Conservation (phyloP, 1,139 yeast species). For the Suhomyces ambrosiae region DNA sequence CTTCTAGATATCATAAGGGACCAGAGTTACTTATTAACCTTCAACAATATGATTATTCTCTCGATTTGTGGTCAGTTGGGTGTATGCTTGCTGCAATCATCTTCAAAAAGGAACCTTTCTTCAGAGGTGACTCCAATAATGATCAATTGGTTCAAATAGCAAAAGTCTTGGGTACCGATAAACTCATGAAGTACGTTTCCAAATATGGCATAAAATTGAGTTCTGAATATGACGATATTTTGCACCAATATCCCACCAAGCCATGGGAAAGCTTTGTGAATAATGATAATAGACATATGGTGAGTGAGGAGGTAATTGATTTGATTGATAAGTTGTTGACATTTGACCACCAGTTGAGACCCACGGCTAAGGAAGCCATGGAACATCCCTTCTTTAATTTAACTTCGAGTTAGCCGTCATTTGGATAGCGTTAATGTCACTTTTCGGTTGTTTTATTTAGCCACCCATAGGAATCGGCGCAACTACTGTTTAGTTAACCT, state of each 20-base stretch:
- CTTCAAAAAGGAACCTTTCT: conserved; percentile 76
- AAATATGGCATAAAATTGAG: conserved; percentile 66
- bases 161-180: conserved; percentile 73
- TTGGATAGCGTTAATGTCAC: too few relatives aligned
- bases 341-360: conserved; percentile 73
- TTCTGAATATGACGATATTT: conserved; percentile 64
- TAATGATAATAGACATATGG: conserved; percentile 53
- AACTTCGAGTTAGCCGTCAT: conserved; percentile 3
- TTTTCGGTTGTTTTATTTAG: too few relatives aligned
- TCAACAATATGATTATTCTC: conserved; percentile 75
- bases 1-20: conserved; percentile 79
- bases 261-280: conserved; percentile 67
- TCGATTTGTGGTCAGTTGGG: conserved; percentile 83
- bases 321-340: conserved; percentile 65
- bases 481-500: too few relatives aligned
- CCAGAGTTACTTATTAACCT: conserved; percentile 76
- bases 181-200: conserved; percentile 56
- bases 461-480: too few relatives aligned
- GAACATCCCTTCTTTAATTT: conserved; percentile 56
- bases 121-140: conserved; percentile 76
- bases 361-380: conserved; percentile 78
- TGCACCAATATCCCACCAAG: conserved; percentile 66
- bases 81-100: conserved; percentile 79
- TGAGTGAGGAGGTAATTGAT: conserved; percentile 64
- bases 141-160: conserved; percentile 82